phyloP scores from a whole-genome alignment of 108 stramenopile genomes.

The Asterionellopsis glacialis region DNA sequence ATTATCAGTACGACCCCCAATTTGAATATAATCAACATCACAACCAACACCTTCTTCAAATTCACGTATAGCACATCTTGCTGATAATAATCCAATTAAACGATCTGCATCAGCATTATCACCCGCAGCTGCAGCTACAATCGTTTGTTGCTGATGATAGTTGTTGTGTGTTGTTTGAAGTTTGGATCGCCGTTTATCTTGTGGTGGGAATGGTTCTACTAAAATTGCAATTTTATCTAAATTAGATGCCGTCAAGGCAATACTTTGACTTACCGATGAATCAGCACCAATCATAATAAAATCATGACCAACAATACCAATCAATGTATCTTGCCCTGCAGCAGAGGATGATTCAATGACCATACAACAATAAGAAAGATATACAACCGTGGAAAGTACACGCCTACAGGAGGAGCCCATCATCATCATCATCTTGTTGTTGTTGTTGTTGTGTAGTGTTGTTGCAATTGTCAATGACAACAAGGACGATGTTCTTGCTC shows the following conservation, averaged over 20 bases:
- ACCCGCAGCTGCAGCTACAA: slow-evolving; percentile 70
- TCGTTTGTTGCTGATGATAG: slow-evolving; percentile 33
- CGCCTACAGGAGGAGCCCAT: too few species aligned
- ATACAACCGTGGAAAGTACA: too few species aligned
- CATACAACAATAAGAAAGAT: too few species aligned
- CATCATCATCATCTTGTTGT: too few species aligned
- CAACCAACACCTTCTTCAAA: slow-evolving; percentile 60
- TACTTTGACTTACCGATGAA: slow-evolving; percentile 45
- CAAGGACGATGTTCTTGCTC: too few species aligned
- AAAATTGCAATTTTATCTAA: slow-evolving; percentile 59
- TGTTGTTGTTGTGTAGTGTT: too few species aligned
- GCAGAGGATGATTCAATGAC: slow-evolving; percentile 2
- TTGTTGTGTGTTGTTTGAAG: background rate
- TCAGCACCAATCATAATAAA: slow-evolving; percentile 76
- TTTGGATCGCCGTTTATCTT: background rate
- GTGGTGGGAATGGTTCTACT: slow-evolving; percentile 23
- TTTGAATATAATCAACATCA: slow-evolving; percentile 36
- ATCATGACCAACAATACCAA: slow-evolving; percentile 72
- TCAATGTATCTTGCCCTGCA: slow-evolving; percentile 54
- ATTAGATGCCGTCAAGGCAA: slow-evolving; percentile 59
- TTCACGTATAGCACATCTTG: slow-evolving; percentile 48
- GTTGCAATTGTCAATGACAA: too few species aligned
- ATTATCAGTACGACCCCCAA: background rate
- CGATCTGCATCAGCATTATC: slow-evolving; percentile 69
- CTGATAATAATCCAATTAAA: slow-evolving; percentile 39